Base-by-base conservation (phyloP, 2,329 filamentous ascomycete genomes). In the Aspergillus alliaceus region DNA sequence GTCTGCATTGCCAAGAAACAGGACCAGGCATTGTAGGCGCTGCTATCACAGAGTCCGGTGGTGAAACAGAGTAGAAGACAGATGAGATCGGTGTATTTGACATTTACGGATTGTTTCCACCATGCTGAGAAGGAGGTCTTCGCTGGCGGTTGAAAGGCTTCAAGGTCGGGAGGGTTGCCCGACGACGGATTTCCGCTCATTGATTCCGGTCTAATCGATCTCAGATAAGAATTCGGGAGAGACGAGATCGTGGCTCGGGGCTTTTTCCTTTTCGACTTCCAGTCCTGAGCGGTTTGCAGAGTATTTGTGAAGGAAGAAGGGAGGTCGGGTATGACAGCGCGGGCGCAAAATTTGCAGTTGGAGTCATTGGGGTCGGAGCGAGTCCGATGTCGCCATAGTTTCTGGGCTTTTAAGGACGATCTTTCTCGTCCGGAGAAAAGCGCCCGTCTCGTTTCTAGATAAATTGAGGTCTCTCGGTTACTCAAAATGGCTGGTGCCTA, bases 1-100 rank as follows among this genome's bases (percentile, higher is more conserved):
- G 77, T 79, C 59, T 80, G 77, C 77, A 80, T 79, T 52, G 75
- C 75, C 39, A 79, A 66, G 66, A 80, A 80, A 59, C 77, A 79
- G 31, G 72, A 75, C 76, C 77, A 79, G 14, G 76, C 75, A 62
- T 77, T 77, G 67, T 78, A 79, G 11, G 77, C 73, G 39, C 75
- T 73, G 57, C 75, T 75, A 59, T 80, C 77, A 50, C 77, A 77
- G 20, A 80, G 67, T 1, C 77, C 77, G 0, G 76, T 79, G 31
- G 74, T 65, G 52, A 79, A 74, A 37, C 68, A 71, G 11, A 73
- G 67, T 54, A 79, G 59, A 61, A 79, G 58, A 71, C 66, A 77
- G 44, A 77, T 61, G 11, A 74, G 56, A 50, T 77, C 74, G 6
- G 73, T 72, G 52, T 76, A 62, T 7, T 67, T 66, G 35, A 67